Conservation (phyloP, 805 yeast genomes). For the Sugiyamaella marilandica region DNA sequence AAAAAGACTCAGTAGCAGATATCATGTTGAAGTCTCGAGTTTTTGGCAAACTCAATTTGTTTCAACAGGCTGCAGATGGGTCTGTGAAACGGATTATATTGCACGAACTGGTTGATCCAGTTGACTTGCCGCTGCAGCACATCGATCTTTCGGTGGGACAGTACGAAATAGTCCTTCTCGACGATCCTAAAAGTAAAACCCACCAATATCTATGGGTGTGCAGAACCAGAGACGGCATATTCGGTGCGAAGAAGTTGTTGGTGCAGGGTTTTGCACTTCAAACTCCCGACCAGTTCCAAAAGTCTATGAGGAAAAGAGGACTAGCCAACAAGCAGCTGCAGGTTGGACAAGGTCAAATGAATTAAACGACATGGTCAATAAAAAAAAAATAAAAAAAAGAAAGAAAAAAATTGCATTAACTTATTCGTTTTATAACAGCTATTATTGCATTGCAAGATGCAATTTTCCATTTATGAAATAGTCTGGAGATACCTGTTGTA, state of each 20-base stretch:
- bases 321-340: background rate
- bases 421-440: background rate
- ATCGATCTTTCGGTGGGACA: background rate
- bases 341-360: background rate
- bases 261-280: slow-evolving; percentile 6
- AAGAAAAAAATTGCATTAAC: background rate
- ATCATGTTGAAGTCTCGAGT: slow-evolving; percentile 10
- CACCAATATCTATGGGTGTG: background rate
- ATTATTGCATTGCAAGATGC: background rate
- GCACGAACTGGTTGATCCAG: background rate
- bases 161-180: background rate
- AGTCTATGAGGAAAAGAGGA: slow-evolving; percentile 8
- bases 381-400: background rate
- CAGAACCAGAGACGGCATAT: background rate
- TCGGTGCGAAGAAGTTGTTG: background rate
- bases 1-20: slow-evolving; percentile 37
- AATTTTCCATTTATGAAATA: slow-evolving; percentile 13
- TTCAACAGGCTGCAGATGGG: slow-evolving; percentile 10
- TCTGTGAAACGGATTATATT: background rate
- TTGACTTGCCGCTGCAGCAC: background rate
- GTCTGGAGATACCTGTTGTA: slow-evolving; percentile 46
- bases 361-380: background rate
- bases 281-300: slow-evolving; percentile 5
- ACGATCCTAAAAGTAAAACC: background rate
- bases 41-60: slow-evolving; percentile 15